Percentiles rank a stretch among this genome's conserved stretches.
These are phyloP conservation scores for Colletotrichum godetiae DNA, from an alignment of 2,329 filamentous ascomycete species.

Conservation along the genomic window DNA sequence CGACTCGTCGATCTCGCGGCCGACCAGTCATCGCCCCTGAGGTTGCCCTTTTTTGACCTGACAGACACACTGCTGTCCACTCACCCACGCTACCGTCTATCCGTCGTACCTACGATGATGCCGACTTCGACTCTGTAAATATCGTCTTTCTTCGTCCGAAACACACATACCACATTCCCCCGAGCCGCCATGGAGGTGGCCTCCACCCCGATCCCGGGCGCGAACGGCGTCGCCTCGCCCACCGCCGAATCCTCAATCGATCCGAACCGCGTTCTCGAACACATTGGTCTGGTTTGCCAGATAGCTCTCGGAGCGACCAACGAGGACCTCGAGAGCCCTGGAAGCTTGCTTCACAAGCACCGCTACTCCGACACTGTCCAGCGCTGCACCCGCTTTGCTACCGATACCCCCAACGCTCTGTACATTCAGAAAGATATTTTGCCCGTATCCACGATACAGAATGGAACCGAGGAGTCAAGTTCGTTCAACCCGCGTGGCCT, in stretches of 20 bases:
- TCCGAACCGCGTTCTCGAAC: constrained; percentile 76
- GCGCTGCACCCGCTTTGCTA: constrained; percentile 88
- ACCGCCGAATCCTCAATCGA: constrained; percentile 70
- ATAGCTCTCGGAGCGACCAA: constrained; percentile 80
- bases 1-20: constrained; percentile 15
- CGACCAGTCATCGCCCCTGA: constrained; percentile 25
- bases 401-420: constrained; percentile 86
- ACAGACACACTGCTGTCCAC: constrained; percentile 24
- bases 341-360: constrained; percentile 82
- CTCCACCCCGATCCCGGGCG: constrained; percentile 55
- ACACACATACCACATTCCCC: constrained; percentile 7
- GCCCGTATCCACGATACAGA: constrained; percentile 62
- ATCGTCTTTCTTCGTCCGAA: constrained; percentile 35
- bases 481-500: constrained; percentile 5
- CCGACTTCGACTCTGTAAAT: constrained; percentile 29
- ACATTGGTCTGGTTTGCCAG: constrained; percentile 77
- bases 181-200: constrained; percentile 64
- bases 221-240: constrained; percentile 58
- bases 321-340: constrained; percentile 81
- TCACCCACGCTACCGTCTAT: not conserved
- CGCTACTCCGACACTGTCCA: constrained; percentile 83
- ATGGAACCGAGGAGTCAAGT: constrained; percentile 52
- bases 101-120: constrained; percentile 32
- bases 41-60: constrained; percentile 15
- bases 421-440: constrained; percentile 90